A percentile compares a stretch with the other conserved stretches of the same genome.
phyloP scores from a whole-genome alignment of 345 rosid species.

The Aquilaria yunnanensis region DNA sequence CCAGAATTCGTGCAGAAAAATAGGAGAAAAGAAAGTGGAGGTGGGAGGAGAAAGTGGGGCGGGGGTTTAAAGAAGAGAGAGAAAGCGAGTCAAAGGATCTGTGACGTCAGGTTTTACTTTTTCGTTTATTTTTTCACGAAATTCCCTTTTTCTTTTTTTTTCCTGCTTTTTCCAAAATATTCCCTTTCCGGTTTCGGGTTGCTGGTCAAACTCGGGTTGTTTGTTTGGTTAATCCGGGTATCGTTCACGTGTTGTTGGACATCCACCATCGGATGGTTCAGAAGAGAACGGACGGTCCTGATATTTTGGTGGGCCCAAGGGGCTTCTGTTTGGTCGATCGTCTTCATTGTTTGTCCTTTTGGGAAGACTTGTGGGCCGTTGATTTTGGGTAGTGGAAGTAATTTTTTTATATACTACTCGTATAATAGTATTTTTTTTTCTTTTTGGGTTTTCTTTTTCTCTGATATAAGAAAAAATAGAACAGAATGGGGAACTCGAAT shows the following conservation, averaged over 20 bases:
- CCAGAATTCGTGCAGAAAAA: slow-evolving; percentile 8
- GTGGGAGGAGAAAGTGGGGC: slow-evolving; percentile 11
- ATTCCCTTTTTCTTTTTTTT: not conserved
- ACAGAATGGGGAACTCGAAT: too few relatives aligned
- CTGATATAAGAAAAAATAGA: too few relatives aligned
- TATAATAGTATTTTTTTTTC: not conserved
- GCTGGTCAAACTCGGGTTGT: slow-evolving; percentile 32
- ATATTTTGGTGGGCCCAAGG: slow-evolving; percentile 12
- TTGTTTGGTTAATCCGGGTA: slow-evolving; percentile 5
- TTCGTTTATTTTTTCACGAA: slow-evolving; percentile 5
- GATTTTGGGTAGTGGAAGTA: slow-evolving; percentile 4
- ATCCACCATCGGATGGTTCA: slow-evolving; percentile 9
- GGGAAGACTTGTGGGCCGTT: slow-evolving; percentile 9
- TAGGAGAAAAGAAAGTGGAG: slow-evolving; percentile 3
- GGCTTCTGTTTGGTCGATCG: slow-evolving; percentile 25
- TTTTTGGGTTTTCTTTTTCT: not conserved
- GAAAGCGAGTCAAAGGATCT: slow-evolving; percentile 38
- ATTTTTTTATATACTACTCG: too few relatives aligned
- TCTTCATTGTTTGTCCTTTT: slow-evolving; percentile 23
- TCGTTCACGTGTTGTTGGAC: not conserved
- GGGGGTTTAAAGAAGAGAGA: slow-evolving; percentile 43
- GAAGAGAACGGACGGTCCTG: not conserved
- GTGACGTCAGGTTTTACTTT: slow-evolving; percentile 42
- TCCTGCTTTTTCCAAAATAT: not conserved
- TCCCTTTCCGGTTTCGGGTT: slow-evolving; percentile 13